Conservation (phyloP, 306 rosid species). For the Bauhinia variegata region DNA sequence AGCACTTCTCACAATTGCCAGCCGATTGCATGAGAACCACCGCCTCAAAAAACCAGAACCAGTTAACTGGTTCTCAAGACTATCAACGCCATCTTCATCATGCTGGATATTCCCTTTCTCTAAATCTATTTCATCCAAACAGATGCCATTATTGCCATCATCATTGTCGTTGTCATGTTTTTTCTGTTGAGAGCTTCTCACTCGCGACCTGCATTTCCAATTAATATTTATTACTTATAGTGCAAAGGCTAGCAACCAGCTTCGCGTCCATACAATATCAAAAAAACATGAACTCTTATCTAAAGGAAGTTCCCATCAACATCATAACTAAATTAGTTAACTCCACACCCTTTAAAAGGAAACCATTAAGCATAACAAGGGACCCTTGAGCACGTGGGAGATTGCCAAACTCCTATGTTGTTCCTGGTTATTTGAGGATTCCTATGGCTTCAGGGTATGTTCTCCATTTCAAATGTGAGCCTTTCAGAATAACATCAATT, state of each 20-base stretch:
- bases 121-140: constrained; percentile 44
- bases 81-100: constrained; percentile 32
- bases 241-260: constrained; percentile 9
- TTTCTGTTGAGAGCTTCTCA: constrained; percentile 34
- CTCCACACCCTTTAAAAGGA: no score
- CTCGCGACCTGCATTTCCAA: constrained; percentile 52
- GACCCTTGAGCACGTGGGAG: no score
- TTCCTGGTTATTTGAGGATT: no score
- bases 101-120: constrained; percentile 54
- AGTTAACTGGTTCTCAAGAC: constrained; percentile 36
- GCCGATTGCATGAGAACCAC: constrained; percentile 49
- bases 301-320: not conserved
- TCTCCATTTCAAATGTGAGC: no score
- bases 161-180: not conserved
- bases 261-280: constrained; percentile 20
- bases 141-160: no score
- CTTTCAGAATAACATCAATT: no score
- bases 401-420: no score
- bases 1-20: constrained; percentile 39
- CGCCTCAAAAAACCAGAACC: constrained; percentile 45
- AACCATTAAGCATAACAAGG: no score
- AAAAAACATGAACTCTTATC: constrained; percentile 22
- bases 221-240: not conserved
- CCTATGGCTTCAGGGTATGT: no score
- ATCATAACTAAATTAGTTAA: no score